Conservation (phyloP, 257 asterid genomes). For the Anisodus acutangulus region DNA sequence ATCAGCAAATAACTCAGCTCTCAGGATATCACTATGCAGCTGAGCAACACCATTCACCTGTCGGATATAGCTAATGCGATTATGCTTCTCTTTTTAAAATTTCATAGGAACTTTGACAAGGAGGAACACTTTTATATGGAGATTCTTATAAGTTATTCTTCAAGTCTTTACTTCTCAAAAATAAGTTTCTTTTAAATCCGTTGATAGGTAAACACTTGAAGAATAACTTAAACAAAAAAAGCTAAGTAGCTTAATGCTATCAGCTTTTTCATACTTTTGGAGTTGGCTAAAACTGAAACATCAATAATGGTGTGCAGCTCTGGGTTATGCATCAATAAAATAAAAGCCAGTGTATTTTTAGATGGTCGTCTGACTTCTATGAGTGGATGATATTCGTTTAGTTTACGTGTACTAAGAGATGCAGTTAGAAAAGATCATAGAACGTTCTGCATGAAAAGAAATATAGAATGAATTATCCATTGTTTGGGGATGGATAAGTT, state of each 20-base stretch:
- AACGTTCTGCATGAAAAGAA: not conserved
- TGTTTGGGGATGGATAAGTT: not conserved
- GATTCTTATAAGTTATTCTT: constrained; percentile 4
- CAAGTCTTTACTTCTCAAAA: not conserved
- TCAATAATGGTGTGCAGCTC: not conserved
- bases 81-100: constrained; percentile 22
- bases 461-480: not conserved
- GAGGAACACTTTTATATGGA: constrained; percentile 9
- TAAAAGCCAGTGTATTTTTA: not conserved
- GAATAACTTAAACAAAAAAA: constrained; percentile 23
- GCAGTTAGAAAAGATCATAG: not conserved
- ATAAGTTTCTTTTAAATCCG: not conserved
- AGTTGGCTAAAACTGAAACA: constrained; percentile 21
- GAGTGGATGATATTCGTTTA: not conserved
- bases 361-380: constrained; percentile 10
- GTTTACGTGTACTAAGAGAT: not conserved
- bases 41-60: constrained; percentile 99
- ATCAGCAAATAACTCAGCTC: constrained; percentile 81
- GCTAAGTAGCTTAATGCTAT: constrained; percentile 20
- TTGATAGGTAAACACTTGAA: not conserved
- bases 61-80: constrained; percentile 28
- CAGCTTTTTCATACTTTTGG: constrained; percentile 32
- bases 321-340: not conserved
- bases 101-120: not conserved
- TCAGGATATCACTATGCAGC: constrained; percentile 93